These are phyloP conservation scores for Plasmodium knowlesi DNA, from an alignment of 169 alveolate species.

Conservation along the genomic window DNA sequence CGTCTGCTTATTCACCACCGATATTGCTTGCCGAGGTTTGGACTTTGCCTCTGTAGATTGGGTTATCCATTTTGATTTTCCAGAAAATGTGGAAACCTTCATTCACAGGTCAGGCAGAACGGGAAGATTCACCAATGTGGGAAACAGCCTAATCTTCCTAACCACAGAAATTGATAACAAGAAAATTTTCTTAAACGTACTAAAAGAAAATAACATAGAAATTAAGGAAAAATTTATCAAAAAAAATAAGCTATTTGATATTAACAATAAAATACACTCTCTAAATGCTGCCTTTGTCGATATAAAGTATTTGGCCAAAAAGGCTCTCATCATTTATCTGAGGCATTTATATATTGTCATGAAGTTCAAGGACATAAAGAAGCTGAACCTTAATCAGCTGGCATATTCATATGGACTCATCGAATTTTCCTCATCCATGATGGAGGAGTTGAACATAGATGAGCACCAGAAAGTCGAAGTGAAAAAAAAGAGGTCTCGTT, in stretches of 20 bases:
- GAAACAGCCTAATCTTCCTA: conserved; percentile 84
- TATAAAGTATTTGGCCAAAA: conserved; percentile 61
- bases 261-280: conserved; percentile 58
- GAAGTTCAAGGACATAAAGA: conserved; percentile 54
- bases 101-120: conserved; percentile 99
- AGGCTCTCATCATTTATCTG: conserved; percentile 53
- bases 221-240: conserved; percentile 61
- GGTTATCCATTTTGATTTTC: conserved; percentile 98
- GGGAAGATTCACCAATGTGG: conserved; percentile 95
- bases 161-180: conserved; percentile 70
- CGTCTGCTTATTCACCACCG: conserved; percentile 92
- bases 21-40: conserved; percentile 99
- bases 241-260: conserved; percentile 60
- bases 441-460: conserved; percentile 23
- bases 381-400: conserved; percentile 34
- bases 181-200: conserved; percentile 40
- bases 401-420: conserved; percentile 60
- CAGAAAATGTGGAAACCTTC: conserved; percentile 96
- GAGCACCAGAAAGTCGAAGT: conserved; percentile 10
- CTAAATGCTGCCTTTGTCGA: conserved; percentile 74
- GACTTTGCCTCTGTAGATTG: conserved; percentile 98
- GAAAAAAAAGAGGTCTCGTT: conserved; percentile 44
- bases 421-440: conserved; percentile 33
- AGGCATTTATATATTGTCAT: conserved; percentile 70
- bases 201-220: conserved; percentile 55